A percentile compares a stretch with the other conserved stretches of the same genome.
phyloP scores from a whole-genome alignment of 257 asterid genomes.

The Nicotiana obtusifolia region DNA sequence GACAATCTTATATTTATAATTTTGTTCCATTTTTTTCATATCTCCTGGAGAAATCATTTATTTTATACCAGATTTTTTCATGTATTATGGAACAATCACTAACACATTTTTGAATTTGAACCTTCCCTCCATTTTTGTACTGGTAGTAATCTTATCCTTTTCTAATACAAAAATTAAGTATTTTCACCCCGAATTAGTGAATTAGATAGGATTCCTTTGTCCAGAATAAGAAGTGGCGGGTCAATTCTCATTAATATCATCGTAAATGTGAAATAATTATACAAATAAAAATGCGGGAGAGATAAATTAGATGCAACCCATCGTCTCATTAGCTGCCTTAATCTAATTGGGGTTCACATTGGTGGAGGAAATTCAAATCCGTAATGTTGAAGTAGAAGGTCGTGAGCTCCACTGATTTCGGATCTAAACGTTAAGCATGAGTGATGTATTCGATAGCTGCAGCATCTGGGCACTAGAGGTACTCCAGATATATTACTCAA shows the following conservation, averaged over 20 bases:
- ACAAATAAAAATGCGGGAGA: too few species aligned
- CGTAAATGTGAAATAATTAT: too few species aligned
- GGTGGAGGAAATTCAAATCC: background rate
- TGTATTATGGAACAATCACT: background rate
- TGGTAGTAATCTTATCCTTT: background rate
- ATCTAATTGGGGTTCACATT: background rate
- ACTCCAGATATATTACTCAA: background rate
- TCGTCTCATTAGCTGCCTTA: background rate
- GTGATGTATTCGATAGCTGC: background rate
- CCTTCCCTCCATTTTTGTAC: background rate
- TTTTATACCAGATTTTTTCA: background rate
- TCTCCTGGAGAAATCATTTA: too few species aligned
- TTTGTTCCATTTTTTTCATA: background rate
- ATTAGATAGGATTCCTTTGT: too few species aligned
- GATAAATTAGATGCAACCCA: too few species aligned
- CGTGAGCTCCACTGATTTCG: background rate
- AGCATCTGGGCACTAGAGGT: background rate
- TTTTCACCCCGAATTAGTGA: too few species aligned
- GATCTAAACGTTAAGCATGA: background rate
- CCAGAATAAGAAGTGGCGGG: too few species aligned
- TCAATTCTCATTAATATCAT: too few species aligned
- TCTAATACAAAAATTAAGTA: too few species aligned
- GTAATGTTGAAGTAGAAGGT: background rate
- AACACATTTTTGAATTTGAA: background rate
- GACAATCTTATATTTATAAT: background rate